These are phyloP conservation scores for Trichomonas vaginalis DNA, from an alignment of 208 protist genomes.

Conservation along the genomic window DNA sequence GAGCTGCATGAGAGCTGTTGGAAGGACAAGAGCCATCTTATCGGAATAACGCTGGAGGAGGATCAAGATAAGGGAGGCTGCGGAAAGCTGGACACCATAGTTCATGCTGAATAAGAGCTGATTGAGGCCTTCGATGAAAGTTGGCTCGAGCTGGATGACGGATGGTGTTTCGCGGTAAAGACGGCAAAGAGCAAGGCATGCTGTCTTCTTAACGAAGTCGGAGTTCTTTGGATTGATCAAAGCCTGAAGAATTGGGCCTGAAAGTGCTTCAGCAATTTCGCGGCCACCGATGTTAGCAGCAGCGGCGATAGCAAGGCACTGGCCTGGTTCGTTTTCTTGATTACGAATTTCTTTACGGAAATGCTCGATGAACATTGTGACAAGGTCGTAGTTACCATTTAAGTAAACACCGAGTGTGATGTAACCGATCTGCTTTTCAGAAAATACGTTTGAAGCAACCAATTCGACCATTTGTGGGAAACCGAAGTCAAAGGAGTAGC, in stretches of 20 bases:
- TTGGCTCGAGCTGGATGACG: constrained; percentile 39
- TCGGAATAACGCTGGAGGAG: constrained; percentile 32
- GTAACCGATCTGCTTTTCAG: constrained; percentile 46
- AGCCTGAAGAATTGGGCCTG: constrained; percentile 68
- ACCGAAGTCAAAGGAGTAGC: constrained; percentile 96
- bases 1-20: constrained; percentile 14
- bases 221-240: constrained; percentile 54
- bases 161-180: constrained; percentile 73
- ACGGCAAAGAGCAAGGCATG: constrained; percentile 76
- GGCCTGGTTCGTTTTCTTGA: constrained; percentile 56
- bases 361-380: constrained; percentile 87
- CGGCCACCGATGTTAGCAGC: constrained; percentile 27
- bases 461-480: constrained; percentile 94
- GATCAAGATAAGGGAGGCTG: constrained; percentile 65
- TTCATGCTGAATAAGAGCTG: constrained; percentile 59
- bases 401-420: constrained; percentile 22
- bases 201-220: constrained; percentile 85
- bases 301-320: constrained; percentile 51
- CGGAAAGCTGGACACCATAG: constrained; percentile 68
- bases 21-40: background rate
- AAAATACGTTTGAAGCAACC: constrained; percentile 69
- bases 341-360: constrained; percentile 76
- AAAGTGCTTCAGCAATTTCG: constrained; percentile 75
- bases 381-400: constrained; percentile 69
- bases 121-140: constrained; percentile 55